Percentiles rank a stretch among this genome's conserved stretches.
Evolutionary conservation across 2,329 filamentous ascomycete genomes (phyloP).

Genomic region (Hymenoscyphus fraxineus): DNA sequence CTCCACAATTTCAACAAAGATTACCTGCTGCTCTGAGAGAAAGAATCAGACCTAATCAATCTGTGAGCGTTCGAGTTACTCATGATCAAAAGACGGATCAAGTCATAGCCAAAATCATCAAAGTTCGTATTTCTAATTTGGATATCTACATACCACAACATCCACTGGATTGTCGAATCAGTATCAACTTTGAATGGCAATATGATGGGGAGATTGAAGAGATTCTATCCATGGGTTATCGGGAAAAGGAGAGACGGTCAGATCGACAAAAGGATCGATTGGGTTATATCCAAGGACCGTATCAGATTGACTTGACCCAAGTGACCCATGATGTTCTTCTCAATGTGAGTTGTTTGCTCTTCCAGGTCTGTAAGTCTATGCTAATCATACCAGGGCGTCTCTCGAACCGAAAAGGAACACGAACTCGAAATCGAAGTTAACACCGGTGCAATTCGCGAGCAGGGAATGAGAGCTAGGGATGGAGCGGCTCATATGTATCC

Average conservation of each 20-base stretch:
- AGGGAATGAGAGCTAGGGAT: slow-evolving; percentile 54
- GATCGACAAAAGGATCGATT: slow-evolving; percentile 85
- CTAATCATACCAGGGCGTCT: slow-evolving; percentile 22
- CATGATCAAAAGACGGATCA: slow-evolving; percentile 68
- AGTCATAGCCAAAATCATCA: slow-evolving; percentile 80
- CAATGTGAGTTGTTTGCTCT: slow-evolving; percentile 30
- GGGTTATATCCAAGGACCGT: slow-evolving; percentile 83
- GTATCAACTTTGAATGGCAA: slow-evolving; percentile 89
- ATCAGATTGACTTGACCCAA: slow-evolving; percentile 90
- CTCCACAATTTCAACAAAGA: slow-evolving; percentile 52
- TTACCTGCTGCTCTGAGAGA: slow-evolving; percentile 63
- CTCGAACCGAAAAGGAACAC: slow-evolving; percentile 59
- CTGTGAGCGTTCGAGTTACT: slow-evolving; percentile 67
- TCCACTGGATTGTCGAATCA: slow-evolving; percentile 86
- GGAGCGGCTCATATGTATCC: slow-evolving; percentile 57
- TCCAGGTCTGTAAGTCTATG: neutral
- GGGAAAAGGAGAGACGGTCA: slow-evolving; percentile 38
- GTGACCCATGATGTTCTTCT: slow-evolving; percentile 80
- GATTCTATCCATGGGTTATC: neutral
- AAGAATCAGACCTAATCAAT: slow-evolving; percentile 54
- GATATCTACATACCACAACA: slow-evolving; percentile 76
- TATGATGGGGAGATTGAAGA: slow-evolving; percentile 65
- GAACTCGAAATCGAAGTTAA: slow-evolving; percentile 78
- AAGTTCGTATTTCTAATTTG: slow-evolving; percentile 82
- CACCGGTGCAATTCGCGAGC: slow-evolving; percentile 59